A percentile compares a stretch with the other conserved stretches of the same genome.
phyloP scores from a whole-genome alignment of 1,139 yeast species.

The Taiozyma sp. region DNA sequence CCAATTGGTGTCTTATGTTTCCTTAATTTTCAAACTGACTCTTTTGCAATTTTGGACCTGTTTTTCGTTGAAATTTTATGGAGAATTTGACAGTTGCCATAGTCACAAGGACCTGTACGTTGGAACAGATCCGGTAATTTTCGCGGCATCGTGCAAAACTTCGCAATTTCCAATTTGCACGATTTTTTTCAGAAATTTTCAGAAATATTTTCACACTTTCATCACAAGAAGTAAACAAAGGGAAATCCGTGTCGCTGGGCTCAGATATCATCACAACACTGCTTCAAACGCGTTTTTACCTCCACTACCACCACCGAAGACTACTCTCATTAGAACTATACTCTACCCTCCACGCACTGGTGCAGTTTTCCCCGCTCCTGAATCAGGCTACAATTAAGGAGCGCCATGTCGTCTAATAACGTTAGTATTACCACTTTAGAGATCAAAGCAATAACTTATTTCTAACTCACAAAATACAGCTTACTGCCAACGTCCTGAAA shows the following conservation, averaged over 20 bases:
- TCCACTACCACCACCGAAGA: background rate
- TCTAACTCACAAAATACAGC: background rate
- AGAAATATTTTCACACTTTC: background rate
- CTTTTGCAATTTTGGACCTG: no score
- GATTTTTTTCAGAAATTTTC: background rate
- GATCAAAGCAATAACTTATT: background rate
- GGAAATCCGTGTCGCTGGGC: background rate
- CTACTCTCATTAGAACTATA: background rate
- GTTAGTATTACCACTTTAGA: background rate
- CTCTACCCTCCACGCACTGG: background rate
- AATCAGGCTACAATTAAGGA: background rate
- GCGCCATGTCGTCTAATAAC: constrained; percentile 3
- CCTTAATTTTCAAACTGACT: no score
- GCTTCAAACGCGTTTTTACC: background rate
- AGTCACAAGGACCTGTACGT: no score
- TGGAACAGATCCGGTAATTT: background rate
- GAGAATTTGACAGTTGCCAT: no score
- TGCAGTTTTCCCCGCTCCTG: background rate
- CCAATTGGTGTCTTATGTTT: no score
- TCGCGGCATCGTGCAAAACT: background rate
- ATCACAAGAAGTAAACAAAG: constrained; percentile 1
- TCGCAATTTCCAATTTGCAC: background rate
- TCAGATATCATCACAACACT: background rate
- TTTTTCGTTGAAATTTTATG: no score
- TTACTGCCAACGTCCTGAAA: constrained; percentile 8